phyloP scores from a whole-genome alignment of 495 filamentous ascomycete genomes.

The Aspergillus sclerotiicarbonarius region DNA sequence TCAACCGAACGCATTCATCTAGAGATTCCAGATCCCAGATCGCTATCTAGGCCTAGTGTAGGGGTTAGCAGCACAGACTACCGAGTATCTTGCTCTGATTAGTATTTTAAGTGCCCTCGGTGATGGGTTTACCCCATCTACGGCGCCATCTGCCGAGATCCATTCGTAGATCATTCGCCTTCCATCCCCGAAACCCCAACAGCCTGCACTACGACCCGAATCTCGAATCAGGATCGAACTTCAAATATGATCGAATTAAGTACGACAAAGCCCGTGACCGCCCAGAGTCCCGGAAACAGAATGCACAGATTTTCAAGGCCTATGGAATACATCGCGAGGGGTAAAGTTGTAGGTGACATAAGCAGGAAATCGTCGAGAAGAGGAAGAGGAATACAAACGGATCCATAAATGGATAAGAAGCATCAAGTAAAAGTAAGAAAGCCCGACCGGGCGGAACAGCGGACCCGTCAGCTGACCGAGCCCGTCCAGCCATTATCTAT shows the following conservation, averaged over 20 bases:
- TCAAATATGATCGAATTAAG: constrained; percentile 21
- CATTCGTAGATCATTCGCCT: not conserved
- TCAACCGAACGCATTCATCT: not conserved
- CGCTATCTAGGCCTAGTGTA: not conserved
- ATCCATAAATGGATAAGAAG: constrained; percentile 16
- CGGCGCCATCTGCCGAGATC: constrained; percentile 6
- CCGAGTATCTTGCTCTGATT: not conserved
- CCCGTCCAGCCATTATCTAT: not conserved
- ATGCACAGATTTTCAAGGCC: constrained; percentile 16
- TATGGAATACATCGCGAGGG: constrained; percentile 32
- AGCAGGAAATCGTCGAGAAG: constrained; percentile 12
- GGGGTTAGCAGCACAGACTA: constrained; percentile 5
- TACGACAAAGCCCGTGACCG: constrained; percentile 12
- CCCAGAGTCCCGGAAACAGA: constrained; percentile 7
- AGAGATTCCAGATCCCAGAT: not conserved
- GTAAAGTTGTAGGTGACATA: not conserved
- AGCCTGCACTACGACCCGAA: no score
- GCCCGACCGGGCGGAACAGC: constrained; percentile 11
- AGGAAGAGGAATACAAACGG: constrained; percentile 24
- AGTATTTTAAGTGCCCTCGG: not conserved
- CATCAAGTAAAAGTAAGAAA: constrained; percentile 18
- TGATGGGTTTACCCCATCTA: not conserved
- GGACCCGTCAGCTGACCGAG: not conserved
- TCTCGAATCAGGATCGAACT: not conserved
- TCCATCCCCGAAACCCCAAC: not conserved